A percentile compares a stretch with the other conserved stretches of the same genome.
Conservation (phyloP, 768 basidiomycete genomes). For the Sporobolomyces phaffii region DNA sequence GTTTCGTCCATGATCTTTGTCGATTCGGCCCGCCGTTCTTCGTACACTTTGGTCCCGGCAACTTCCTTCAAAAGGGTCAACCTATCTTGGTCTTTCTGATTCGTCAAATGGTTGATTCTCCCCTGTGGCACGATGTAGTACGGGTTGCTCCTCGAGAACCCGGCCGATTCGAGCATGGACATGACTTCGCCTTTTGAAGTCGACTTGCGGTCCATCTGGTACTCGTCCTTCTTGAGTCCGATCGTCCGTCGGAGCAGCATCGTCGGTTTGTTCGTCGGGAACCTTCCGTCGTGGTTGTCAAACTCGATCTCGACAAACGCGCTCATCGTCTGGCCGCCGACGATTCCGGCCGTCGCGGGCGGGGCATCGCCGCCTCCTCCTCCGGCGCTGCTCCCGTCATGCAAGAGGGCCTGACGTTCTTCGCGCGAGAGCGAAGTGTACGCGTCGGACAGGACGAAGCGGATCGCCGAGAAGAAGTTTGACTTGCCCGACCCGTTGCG, state of each 20-base stretch:
- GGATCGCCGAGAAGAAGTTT: conserved; percentile 97
- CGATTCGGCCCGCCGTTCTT: conserved; percentile 84
- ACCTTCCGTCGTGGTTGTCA: conserved; percentile 88
- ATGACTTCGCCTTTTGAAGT: conserved; percentile 94
- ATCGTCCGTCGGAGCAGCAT: conserved; percentile 87
- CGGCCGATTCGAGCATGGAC: conserved; percentile 92
- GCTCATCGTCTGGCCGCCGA: conserved; percentile 63
- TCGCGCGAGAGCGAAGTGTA: conserved; percentile 92
- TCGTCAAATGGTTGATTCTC: conserved; percentile 92
- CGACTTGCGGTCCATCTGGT: conserved; percentile 91
- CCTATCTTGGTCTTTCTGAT: conserved; percentile 91
- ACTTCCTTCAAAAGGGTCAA: conserved; percentile 94
- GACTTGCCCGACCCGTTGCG: conserved; percentile 97
- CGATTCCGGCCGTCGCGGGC: neutral
- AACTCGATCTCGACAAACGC: conserved; percentile 97
- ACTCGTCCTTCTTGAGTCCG: conserved; percentile 97
- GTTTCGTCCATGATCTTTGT: conserved; percentile 97
- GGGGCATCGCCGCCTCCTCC: neutral
- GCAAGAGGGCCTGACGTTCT: conserved; percentile 84
- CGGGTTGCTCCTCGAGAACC: conserved; percentile 96
- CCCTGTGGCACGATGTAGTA: conserved; percentile 99
- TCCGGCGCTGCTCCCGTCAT: conserved; percentile 72
- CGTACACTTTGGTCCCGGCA: conserved; percentile 95
- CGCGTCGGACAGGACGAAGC: conserved; percentile 94
- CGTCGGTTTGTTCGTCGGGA: conserved; percentile 76